phyloP scores from a whole-genome alignment of 352 stramenopile genomes.

The Pythium phragmiticola region DNA sequence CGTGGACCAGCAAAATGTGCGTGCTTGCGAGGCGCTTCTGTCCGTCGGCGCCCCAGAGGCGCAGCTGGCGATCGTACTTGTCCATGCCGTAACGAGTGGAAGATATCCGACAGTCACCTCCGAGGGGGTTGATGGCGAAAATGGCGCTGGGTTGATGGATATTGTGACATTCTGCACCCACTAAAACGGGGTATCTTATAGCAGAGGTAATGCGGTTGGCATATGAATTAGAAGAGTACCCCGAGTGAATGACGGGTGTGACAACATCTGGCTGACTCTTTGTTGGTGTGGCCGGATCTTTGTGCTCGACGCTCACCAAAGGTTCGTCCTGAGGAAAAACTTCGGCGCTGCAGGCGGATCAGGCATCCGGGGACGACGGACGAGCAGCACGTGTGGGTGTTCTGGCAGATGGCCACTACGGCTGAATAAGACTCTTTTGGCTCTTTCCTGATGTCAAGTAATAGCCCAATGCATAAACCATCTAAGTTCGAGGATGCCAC shows the following conservation, averaged over 20 bases:
- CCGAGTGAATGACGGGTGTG: background rate
- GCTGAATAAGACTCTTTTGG: too few relatives aligned
- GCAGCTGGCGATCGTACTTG: conserved; percentile 99
- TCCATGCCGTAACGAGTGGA: conserved; percentile 37
- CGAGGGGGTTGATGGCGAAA: background rate
- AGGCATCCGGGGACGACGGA: background rate
- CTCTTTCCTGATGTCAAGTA: background rate
- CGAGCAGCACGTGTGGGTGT: background rate
- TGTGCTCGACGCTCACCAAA: conserved; percentile 7
- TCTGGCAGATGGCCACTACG: background rate
- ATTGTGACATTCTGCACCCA: conserved; percentile 16
- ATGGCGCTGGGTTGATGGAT: conserved; percentile 11
- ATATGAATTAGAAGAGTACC: background rate
- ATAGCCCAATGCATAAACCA: too few relatives aligned
- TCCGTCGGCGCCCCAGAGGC: conserved; percentile 95
- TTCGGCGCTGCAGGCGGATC: background rate
- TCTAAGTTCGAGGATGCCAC: background rate
- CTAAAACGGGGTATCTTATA: background rate
- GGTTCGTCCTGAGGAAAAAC: background rate
- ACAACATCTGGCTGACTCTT: background rate
- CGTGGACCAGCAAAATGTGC: conserved; percentile 90
- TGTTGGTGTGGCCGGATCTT: conserved; percentile 11
- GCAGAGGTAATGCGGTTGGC: background rate
- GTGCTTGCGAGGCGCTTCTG: conserved; percentile 89
- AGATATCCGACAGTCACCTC: too few relatives aligned